Evolutionary conservation across 345 rosid species (phyloP).

Genomic region (Lumnitzera littorea): DNA sequence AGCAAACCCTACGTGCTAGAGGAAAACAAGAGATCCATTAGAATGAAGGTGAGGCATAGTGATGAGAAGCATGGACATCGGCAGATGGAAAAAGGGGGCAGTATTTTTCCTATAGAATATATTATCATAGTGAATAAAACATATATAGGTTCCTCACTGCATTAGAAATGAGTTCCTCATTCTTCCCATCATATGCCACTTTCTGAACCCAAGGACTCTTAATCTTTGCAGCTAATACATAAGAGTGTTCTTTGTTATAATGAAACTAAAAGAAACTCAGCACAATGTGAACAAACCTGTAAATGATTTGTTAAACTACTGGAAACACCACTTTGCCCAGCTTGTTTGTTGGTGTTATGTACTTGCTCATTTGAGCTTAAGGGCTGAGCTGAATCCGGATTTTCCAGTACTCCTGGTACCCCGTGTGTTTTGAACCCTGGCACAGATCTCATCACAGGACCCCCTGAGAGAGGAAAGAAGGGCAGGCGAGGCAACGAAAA

Average conservation of each 20-base stretch:
- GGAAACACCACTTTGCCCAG: constrained; percentile 21
- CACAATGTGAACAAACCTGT: constrained; percentile 26
- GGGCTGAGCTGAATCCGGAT: constrained; percentile 27
- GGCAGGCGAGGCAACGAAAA: constrained; percentile 30
- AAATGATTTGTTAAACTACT: constrained; percentile 25
- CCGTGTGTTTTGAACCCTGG: constrained; percentile 19
- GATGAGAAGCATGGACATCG: too few species aligned
- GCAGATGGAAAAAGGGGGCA: too few species aligned
- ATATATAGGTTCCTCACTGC: too few species aligned
- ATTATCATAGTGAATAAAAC: too few species aligned
- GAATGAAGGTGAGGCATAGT: too few species aligned
- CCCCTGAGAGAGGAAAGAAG: constrained; percentile 27
- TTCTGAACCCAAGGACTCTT: too few species aligned
- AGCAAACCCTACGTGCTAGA: too few species aligned
- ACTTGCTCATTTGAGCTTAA: constrained; percentile 34
- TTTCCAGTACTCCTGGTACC: constrained; percentile 25
- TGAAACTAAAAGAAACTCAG: constrained; percentile 9
- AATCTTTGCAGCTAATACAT: neutral
- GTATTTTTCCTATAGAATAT: too few species aligned
- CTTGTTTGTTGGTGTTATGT: constrained; percentile 27
- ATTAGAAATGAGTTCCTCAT: too few species aligned
- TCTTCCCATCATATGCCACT: too few species aligned
- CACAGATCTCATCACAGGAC: constrained; percentile 29
- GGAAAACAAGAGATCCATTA: too few species aligned
- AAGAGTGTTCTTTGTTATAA: constrained; percentile 1